A percentile compares a stretch with the other conserved stretches of the same genome.
phyloP scores from a whole-genome alignment of 148 eudicot genomes.

The Rhododendron griersonianum region DNA sequence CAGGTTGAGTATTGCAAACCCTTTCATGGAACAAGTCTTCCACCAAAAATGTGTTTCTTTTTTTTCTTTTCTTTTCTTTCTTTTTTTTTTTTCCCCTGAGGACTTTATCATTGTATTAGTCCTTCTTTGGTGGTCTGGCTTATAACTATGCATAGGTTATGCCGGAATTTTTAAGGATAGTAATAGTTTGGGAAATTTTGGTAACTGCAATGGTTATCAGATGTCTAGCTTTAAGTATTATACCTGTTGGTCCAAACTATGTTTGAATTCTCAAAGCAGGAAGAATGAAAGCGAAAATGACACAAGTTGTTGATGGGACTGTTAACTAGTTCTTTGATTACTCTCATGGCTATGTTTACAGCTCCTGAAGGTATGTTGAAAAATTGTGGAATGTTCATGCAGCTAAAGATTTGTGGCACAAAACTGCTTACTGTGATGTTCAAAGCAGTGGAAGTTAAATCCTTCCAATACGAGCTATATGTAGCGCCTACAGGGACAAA shows the following conservation, averaged over 20 bases:
- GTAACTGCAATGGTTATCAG: not conserved
- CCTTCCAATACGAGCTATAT: not conserved
- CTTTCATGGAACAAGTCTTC: not conserved
- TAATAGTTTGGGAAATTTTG: not conserved
- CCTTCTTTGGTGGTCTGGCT: not conserved
- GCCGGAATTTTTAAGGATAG: not conserved
- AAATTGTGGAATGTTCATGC: not conserved
- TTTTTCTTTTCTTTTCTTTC: not conserved
- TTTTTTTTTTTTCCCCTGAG: too few species aligned
- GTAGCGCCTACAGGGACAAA: not conserved
- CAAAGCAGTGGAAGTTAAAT: not conserved
- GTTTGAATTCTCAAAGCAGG: not conserved
- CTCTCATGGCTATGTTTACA: not conserved
- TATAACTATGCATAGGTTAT: not conserved
- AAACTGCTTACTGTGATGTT: not conserved
- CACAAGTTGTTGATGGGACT: not conserved
- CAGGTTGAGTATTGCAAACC: slow-evolving; percentile 40
- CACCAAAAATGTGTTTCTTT: not conserved
- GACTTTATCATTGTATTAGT: not conserved
- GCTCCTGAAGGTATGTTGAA: not conserved
- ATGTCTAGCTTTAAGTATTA: not conserved
- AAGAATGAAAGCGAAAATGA: not conserved
- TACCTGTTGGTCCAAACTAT: not conserved
- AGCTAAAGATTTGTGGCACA: not conserved
- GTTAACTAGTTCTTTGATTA: not conserved